phyloP scores from a whole-genome alignment of 495 filamentous ascomycete genomes.

The Aspergillus sclerotioniger region DNA sequence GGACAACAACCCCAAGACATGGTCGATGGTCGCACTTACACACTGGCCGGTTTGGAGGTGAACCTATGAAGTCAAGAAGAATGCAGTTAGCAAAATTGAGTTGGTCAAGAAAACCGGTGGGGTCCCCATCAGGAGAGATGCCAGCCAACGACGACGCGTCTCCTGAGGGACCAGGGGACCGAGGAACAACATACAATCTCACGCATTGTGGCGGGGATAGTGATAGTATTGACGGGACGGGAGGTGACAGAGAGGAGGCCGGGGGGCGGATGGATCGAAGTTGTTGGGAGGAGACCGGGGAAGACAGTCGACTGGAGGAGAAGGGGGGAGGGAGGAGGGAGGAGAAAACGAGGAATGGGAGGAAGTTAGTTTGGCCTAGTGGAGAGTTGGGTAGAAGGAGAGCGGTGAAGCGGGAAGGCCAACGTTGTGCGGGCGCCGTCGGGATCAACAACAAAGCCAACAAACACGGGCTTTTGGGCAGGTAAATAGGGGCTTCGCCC shows the following conservation, averaged over 20 bases:
- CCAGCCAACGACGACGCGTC: conserved; percentile 38
- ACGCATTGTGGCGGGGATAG: conserved; percentile 75
- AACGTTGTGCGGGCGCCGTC: conserved; percentile 36
- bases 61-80: conserved; percentile 62
- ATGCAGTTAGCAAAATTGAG: conserved; percentile 35
- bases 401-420: conserved; percentile 27
- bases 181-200: conserved; percentile 74
- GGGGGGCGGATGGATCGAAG: conserved; percentile 20
- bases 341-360: conserved; percentile 19
- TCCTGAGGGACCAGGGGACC: conserved; percentile 26
- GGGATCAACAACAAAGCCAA: conserved; percentile 33
- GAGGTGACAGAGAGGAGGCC: conserved; percentile 10
- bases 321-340: conserved; percentile 21
- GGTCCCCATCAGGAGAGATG: conserved; percentile 42
- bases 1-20: conserved; percentile 10
- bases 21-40: conserved; percentile 54
- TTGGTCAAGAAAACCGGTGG: conserved; percentile 39
- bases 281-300: conserved; percentile 24
- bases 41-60: conserved; percentile 99
- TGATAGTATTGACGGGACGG: conserved; percentile 26
- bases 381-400: conserved; percentile 26
- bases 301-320: conserved; percentile 22
- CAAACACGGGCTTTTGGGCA: conserved; percentile 26
- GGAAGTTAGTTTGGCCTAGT: conserved; percentile 11
- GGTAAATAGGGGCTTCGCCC: conserved; percentile 24